Conservation (phyloP, 257 asterid species). For the Plantago elongata region DNA sequence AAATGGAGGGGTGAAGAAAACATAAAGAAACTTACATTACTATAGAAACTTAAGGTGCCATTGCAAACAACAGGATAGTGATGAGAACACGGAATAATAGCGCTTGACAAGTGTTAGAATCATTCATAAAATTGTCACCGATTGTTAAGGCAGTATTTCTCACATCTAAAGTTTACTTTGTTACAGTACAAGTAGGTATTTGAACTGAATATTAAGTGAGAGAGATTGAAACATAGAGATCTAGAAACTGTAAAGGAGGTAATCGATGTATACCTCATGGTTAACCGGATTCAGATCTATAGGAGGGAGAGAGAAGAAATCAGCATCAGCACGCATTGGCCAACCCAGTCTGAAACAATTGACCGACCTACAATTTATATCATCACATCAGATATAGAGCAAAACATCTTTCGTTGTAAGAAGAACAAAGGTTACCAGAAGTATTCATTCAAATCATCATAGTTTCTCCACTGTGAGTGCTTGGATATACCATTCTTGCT, state of each 20-base stretch:
- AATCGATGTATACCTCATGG: slow-evolving; percentile 40
- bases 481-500: slow-evolving; percentile 60
- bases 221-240: too few relatives aligned
- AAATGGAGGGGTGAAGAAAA: too few relatives aligned
- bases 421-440: slow-evolving; percentile 52
- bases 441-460: slow-evolving; percentile 93
- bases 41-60: too few relatives aligned
- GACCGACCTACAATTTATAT: slow-evolving; percentile 65
- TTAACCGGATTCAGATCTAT: slow-evolving; percentile 32
- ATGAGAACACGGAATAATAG: too few relatives aligned
- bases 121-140: too few relatives aligned
- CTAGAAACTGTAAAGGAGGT: background rate
- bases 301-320: slow-evolving; percentile 66
- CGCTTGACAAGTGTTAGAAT: too few relatives aligned
- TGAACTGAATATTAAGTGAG: too few relatives aligned
- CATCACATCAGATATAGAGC: slow-evolving; percentile 22
- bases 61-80: too few relatives aligned
- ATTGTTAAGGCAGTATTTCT: too few relatives aligned
- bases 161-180: too few relatives aligned
- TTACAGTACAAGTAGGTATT: too few relatives aligned
- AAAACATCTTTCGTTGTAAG: background rate
- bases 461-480: slow-evolving; percentile 93
- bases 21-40: too few relatives aligned
- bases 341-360: slow-evolving; percentile 89
- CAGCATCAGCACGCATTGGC: slow-evolving; percentile 99